A percentile compares a stretch with the other conserved stretches of the same genome.
Evolutionary conservation across 2,329 filamentous ascomycete species (phyloP).

Genomic region (Aureobasidium sp.): DNA sequence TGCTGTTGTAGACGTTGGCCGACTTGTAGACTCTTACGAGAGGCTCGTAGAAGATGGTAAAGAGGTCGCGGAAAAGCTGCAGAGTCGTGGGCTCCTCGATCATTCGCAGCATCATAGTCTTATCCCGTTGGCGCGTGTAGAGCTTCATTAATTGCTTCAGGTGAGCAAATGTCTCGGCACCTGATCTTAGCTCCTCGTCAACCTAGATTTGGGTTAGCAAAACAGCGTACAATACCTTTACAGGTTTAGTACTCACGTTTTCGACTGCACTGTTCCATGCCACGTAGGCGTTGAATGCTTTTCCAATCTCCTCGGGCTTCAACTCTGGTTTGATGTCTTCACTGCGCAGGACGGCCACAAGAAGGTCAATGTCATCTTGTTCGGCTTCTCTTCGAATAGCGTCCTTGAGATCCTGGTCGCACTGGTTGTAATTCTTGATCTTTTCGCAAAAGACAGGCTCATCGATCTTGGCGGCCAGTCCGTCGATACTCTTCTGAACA

Average conservation of each 20-base stretch:
- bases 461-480: slow-evolving; percentile 68
- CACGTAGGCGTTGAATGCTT: slow-evolving; percentile 88
- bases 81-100: slow-evolving; percentile 97
- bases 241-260: slow-evolving; percentile 44
- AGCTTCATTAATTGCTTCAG: slow-evolving; percentile 93
- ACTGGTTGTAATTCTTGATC: slow-evolving; percentile 69
- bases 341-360: slow-evolving; percentile 77
- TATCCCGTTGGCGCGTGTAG: slow-evolving; percentile 84
- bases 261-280: slow-evolving; percentile 94
- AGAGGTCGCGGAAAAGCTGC: slow-evolving; percentile 90
- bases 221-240: neutral
- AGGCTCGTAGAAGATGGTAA: slow-evolving; percentile 98
- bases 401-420: slow-evolving; percentile 67
- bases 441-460: slow-evolving; percentile 74
- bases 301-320: slow-evolving; percentile 66
- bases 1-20: slow-evolving; percentile 94
- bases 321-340: slow-evolving; percentile 68
- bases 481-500: slow-evolving; percentile 81
- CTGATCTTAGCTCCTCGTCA: slow-evolving; percentile 80
- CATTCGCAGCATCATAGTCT: slow-evolving; percentile 91
- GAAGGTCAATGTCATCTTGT: slow-evolving; percentile 69
- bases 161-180: slow-evolving; percentile 86
- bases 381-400: slow-evolving; percentile 66
- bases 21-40: slow-evolving; percentile 97
- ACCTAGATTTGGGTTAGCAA: slow-evolving; percentile 34